A percentile compares a stretch with the other conserved stretches of the same genome.
These are phyloP conservation scores for Russula abietina DNA, from an alignment of 768 basidiomycete species.

Conservation along the genomic window DNA sequence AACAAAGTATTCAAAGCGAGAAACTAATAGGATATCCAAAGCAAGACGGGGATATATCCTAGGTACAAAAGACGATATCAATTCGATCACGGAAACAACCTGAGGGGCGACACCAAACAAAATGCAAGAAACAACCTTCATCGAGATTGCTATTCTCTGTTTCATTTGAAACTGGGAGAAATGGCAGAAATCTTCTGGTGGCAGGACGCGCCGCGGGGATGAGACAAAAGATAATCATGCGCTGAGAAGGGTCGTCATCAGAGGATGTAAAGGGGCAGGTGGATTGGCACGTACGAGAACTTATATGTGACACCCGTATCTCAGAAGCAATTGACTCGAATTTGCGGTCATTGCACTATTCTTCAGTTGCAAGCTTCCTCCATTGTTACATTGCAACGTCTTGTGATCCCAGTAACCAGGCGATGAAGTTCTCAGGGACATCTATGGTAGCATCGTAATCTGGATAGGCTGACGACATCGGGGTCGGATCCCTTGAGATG, in stretches of 20 bases:
- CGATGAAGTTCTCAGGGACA: neutral
- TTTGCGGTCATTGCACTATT: too few relatives aligned
- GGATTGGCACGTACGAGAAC: neutral
- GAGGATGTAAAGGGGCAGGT: neutral
- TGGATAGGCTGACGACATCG: neutral
- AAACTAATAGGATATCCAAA: too few relatives aligned
- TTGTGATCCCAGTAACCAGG: neutral
- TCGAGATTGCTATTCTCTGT: neutral
- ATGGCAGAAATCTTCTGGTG: neutral
- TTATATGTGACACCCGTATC: neutral
- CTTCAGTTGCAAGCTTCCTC: neutral
- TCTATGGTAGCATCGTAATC: neutral
- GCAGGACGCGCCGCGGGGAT: neutral
- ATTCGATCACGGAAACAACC: too few relatives aligned
- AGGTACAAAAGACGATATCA: too few relatives aligned
- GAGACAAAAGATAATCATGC: neutral
- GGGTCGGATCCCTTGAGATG: neutral
- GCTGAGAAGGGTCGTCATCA: neutral
- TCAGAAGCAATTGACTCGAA: neutral
- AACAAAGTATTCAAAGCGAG: too few relatives aligned
- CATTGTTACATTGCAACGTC: neutral
- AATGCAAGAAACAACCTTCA: neutral
- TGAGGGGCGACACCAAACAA: too few relatives aligned
- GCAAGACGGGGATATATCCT: too few relatives aligned
- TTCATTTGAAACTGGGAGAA: neutral